Percentiles rank a stretch among this genome's conserved stretches.
Evolutionary conservation across 306 rosid species (phyloP).

Genomic region (Adenanthera pavonina): DNA sequence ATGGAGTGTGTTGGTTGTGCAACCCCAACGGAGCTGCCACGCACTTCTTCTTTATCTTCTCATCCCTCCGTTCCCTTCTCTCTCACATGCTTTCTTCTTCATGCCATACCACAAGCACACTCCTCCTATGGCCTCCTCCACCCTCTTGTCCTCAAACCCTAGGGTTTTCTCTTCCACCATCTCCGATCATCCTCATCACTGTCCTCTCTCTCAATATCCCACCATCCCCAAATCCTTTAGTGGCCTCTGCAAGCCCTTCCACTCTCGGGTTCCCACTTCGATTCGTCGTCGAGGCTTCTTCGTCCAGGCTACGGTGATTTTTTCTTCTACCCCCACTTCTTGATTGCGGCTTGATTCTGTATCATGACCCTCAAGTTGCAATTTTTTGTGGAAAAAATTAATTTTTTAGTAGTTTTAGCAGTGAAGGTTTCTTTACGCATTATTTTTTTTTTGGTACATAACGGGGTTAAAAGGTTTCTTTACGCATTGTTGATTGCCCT

Average conservation of each 20-base stretch:
- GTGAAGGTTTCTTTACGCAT: not conserved
- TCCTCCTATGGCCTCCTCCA: slow-evolving; percentile 63
- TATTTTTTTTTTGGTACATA: not conserved
- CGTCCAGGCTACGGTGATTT: slow-evolving; percentile 70
- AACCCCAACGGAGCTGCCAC: slow-evolving; percentile 42
- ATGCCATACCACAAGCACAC: not conserved
- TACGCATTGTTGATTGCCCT: not conserved
- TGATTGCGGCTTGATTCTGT: not conserved
- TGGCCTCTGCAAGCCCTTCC: slow-evolving; percentile 69
- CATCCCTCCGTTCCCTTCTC: slow-evolving; percentile 32
- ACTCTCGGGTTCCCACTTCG: slow-evolving; percentile 53
- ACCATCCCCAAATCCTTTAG: slow-evolving; percentile 66
- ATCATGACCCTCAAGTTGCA: slow-evolving; percentile 20
- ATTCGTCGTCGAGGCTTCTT: slow-evolving; percentile 58
- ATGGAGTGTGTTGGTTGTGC: slow-evolving; percentile 6
- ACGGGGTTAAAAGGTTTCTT: not conserved
- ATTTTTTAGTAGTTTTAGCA: not conserved
- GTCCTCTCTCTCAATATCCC: slow-evolving; percentile 46
- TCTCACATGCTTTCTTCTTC: not conserved
- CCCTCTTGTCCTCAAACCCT: slow-evolving; percentile 66
- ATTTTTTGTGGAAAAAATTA: slow-evolving; percentile 14
- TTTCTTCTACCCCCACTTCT: not conserved
- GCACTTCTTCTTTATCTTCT: slow-evolving; percentile 36
- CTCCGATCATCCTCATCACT: slow-evolving; percentile 38
- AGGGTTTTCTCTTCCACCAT: slow-evolving; percentile 44